phyloP scores from a whole-genome alignment of 768 basidiomycete genomes.

The Leccinum disarticulatum region DNA sequence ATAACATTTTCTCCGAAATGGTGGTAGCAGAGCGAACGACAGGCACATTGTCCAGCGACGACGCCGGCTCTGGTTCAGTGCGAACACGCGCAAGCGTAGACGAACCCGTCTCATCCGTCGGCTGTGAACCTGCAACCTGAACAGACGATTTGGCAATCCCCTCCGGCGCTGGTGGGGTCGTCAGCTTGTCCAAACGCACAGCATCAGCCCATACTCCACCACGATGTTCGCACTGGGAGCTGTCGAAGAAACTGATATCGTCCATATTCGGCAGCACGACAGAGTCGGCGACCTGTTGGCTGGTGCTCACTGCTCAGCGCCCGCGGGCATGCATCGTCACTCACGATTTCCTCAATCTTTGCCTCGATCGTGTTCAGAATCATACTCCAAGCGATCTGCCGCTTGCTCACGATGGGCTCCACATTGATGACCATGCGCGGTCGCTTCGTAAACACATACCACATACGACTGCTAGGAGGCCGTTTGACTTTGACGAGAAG shows the following conservation, averaged over 20 bases:
- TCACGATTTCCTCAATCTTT: slow-evolving; percentile 81
- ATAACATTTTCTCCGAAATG: slow-evolving; percentile 25
- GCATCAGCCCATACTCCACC: slow-evolving; percentile 92
- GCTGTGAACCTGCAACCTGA: slow-evolving; percentile 26
- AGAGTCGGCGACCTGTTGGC: slow-evolving; percentile 88
- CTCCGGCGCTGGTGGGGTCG: slow-evolving; percentile 13
- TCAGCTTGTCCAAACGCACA: slow-evolving; percentile 40
- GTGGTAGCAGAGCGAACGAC: slow-evolving; percentile 25
- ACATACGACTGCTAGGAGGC: slow-evolving; percentile 94
- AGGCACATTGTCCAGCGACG: slow-evolving; percentile 20
- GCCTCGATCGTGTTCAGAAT: slow-evolving; percentile 88
- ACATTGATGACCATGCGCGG: slow-evolving; percentile 89
- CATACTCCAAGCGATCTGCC: slow-evolving; percentile 94
- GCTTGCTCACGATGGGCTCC: slow-evolving; percentile 90
- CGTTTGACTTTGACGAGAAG: slow-evolving; percentile 85
- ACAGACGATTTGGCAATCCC: slow-evolving; percentile 2
- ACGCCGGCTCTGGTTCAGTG: slow-evolving; percentile 35
- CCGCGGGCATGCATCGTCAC: slow-evolving; percentile 44
- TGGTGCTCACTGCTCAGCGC: slow-evolving; percentile 70
- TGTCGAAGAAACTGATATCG: slow-evolving; percentile 95
- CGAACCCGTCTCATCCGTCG: slow-evolving; percentile 36
- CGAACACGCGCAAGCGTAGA: slow-evolving; percentile 22
- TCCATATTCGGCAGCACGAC: slow-evolving; percentile 98
- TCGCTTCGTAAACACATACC: slow-evolving; percentile 88
- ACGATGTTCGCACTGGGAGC: slow-evolving; percentile 55